Evolutionary conservation across 495 filamentous ascomycete species (phyloP), one percentile per base, ranked within the genome.

Genomic region (Aspergillus ostianus): DNA sequence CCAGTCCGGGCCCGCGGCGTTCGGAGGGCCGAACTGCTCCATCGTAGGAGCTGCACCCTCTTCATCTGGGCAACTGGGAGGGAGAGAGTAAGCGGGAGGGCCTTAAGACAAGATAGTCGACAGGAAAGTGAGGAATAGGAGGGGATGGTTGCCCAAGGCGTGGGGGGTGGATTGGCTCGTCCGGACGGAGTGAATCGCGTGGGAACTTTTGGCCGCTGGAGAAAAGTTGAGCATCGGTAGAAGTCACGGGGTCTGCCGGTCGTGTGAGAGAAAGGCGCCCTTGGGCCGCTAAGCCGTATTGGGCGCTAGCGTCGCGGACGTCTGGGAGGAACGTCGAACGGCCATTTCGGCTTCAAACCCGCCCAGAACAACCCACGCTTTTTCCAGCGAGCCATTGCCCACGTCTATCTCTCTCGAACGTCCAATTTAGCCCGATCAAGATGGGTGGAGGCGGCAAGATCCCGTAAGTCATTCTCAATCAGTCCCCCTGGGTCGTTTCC

Each of bases 391-490:
- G 62, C 49, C 64, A 46, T 64, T 53, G 55, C 57, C 59, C 63
- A 61, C 27, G 21, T n/a, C 26, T 27, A 21, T 29, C 50, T n/a
- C 17, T 52, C 50, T 29, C 50, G 21, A n/a, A n/a, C 26, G 17
- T 52, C 20, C 23, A 72, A 65, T 63, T 64, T 61, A 66, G 67
- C 44, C 64, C 64, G 55, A 56, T 71, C 73, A 76, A 68, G 63
- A 81, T 81, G 78, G 78, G 78, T 64, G 78, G 77, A 76, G 92
- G 92, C 77, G 87, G 84, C 77, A 92, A 90, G 80, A 88, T 98
- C 73, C 89, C 91, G 93, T 98, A 85, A 76, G 90, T 81, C 18
- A 18, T 17, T 36, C 53, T 44, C 57, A 29, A 36, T 26, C n/a
- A n/a, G n/a, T n/a, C n/a, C 32, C 59, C 36, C 20, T 18, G 4